Evolutionary conservation across 768 basidiomycete species (phyloP).

Genomic region (Russula abietina): DNA sequence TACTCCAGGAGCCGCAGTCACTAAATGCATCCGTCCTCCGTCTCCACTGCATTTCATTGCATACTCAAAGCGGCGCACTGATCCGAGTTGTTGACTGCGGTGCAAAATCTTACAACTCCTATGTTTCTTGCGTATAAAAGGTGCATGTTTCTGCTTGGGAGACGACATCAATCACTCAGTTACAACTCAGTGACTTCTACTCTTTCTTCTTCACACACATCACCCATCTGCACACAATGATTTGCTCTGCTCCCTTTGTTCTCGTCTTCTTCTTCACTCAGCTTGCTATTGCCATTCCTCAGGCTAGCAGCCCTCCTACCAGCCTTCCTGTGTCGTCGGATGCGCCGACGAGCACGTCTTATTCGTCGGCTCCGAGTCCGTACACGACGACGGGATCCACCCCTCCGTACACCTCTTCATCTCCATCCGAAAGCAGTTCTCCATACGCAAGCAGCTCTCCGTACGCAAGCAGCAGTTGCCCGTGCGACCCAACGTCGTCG

Average conservation of each 20-base stretch:
- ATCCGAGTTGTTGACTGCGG: not conserved
- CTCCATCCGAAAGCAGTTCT: no score
- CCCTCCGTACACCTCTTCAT: not conserved
- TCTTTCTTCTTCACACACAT: not conserved
- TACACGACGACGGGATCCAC: not conserved
- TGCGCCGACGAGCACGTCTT: not conserved
- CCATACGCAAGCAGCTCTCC: no score
- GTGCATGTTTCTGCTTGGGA: not conserved
- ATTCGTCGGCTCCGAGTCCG: not conserved
- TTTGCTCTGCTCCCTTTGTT: not conserved
- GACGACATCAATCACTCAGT: not conserved
- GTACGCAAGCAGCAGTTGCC: not conserved
- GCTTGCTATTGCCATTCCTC: not conserved
- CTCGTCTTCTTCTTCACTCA: not conserved
- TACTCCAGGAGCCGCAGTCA: not conserved
- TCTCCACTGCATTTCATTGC: conserved; percentile 7
- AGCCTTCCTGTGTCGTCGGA: no score
- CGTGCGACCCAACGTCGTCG: not conserved
- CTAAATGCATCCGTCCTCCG: not conserved
- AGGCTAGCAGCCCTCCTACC: not conserved
- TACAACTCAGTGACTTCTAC: not conserved
- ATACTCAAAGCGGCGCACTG: not conserved
- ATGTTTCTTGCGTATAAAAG: conserved; percentile 5
- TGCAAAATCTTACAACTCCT: not conserved
- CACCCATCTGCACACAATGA: not conserved